Evolutionary conservation across 2,329 filamentous ascomycete species (phyloP).

Genomic region (Aspergillus costaricaensis): DNA sequence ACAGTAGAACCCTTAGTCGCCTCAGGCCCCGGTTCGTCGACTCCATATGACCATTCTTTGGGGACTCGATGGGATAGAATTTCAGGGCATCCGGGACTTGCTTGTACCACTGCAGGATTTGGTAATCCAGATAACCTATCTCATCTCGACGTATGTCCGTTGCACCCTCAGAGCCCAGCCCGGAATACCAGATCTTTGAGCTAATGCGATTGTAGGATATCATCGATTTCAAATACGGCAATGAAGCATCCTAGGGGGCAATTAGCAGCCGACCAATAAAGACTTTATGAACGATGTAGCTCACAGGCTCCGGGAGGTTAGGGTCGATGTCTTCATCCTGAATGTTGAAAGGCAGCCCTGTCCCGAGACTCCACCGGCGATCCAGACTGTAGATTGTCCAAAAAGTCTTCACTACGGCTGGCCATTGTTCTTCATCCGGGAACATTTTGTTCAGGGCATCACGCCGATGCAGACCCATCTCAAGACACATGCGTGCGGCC

Average conservation of each 20-base stretch:
- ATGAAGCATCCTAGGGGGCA: constrained; percentile 41
- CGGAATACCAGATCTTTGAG: constrained; percentile 82
- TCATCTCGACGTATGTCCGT: constrained; percentile 70
- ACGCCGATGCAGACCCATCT: constrained; percentile 78
- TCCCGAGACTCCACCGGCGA: constrained; percentile 85
- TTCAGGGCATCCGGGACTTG: constrained; percentile 65
- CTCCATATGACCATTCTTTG: constrained; percentile 44
- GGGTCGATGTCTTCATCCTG: constrained; percentile 85
- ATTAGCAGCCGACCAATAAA: not conserved
- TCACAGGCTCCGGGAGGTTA: constrained; percentile 74
- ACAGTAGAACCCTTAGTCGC: constrained; percentile 78
- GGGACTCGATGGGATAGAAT: constrained; percentile 60
- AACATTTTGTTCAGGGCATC: constrained; percentile 71
- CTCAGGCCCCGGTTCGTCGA: constrained; percentile 66
- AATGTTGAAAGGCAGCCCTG: constrained; percentile 80
- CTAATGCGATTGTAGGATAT: constrained; percentile 79
- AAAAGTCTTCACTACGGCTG: constrained; percentile 70
- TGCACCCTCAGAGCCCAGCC: constrained; percentile 68
- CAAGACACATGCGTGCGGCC: constrained; percentile 74
- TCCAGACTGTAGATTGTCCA: constrained; percentile 88
- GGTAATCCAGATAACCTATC: constrained; percentile 77
- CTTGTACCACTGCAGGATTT: constrained; percentile 85
- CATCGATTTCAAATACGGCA: constrained; percentile 79
- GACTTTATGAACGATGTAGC: constrained; percentile 13
- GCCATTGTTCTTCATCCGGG: constrained; percentile 66